phyloP scores from a whole-genome alignment of 2,329 filamentous ascomycete genomes.

The Aureobasidium sp. region DNA sequence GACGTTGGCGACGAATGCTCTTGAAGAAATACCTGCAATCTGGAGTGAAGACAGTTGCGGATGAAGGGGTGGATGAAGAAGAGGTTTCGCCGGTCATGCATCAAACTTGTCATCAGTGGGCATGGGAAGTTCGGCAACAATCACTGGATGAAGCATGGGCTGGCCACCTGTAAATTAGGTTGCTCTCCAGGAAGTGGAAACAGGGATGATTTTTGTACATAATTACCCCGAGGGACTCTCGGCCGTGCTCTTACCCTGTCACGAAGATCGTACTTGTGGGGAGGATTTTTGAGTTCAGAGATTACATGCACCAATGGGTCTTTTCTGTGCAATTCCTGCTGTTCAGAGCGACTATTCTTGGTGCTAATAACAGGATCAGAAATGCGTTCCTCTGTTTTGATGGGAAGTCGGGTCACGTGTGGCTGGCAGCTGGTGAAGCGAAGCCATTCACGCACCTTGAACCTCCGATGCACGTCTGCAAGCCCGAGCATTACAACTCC shows the following conservation, averaged over 20 bases:
- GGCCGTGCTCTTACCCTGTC: background rate
- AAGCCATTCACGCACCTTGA: background rate
- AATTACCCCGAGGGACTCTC: background rate
- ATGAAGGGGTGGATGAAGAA: constrained; percentile 34
- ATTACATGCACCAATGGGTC: background rate
- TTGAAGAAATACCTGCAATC: constrained; percentile 43
- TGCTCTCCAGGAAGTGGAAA: background rate
- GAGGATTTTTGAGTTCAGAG: background rate
- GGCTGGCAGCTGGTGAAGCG: background rate
- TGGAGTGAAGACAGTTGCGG: constrained; percentile 42
- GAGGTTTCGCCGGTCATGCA: constrained; percentile 48
- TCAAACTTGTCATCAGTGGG: constrained; percentile 51
- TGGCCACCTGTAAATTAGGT: background rate
- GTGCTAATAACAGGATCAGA: background rate
- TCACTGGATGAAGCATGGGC: constrained; percentile 41
- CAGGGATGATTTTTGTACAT: background rate
- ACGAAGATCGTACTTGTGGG: background rate
- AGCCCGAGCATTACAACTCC: background rate
- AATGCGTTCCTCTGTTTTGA: background rate
- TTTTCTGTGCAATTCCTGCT: no score
- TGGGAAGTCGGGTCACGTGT: background rate
- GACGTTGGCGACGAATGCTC: constrained; percentile 42
- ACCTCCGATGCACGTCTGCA: background rate
- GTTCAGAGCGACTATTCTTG: no score
- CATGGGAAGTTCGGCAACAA: constrained; percentile 43